Percentiles rank a stretch among this genome's conserved stretches.
Conservation (phyloP, 148 eudicot species). For the Salicornia ramosissima region DNA sequence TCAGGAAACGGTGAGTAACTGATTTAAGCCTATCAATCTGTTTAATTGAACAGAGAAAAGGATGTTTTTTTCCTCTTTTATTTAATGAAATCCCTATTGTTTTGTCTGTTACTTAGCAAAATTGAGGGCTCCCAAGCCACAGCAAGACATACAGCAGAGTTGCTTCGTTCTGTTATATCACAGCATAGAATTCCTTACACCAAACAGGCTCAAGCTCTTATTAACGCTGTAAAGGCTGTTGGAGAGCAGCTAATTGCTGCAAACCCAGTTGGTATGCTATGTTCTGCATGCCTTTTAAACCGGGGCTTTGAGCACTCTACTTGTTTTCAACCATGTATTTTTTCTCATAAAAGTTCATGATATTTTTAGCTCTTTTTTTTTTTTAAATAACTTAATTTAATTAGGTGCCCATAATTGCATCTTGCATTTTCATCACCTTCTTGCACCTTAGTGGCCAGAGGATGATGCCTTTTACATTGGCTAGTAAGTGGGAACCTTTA, state of each 20-base stretch:
- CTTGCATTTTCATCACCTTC: neutral
- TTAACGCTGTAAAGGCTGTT: slow-evolving; percentile 65
- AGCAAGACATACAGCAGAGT: slow-evolving; percentile 81
- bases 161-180: slow-evolving; percentile 86
- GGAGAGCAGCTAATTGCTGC: slow-evolving; percentile 85
- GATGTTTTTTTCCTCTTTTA: no score
- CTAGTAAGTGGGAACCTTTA: neutral
- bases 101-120: slow-evolving; percentile 43
- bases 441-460: no score
- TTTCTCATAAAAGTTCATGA: no score
- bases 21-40: neutral
- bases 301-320: neutral
- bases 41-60: no score
- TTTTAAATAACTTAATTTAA: neutral
- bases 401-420: neutral
- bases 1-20: slow-evolving; percentile 59
- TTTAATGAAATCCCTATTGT: neutral
- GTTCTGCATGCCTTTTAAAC: neutral
- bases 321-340: neutral
- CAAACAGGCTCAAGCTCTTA: slow-evolving; percentile 73
- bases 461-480: no score
- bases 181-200: slow-evolving; percentile 75
- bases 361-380: no score
- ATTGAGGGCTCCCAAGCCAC: slow-evolving; percentile 89
- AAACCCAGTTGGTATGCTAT: slow-evolving; percentile 74